These are phyloP conservation scores for Orbilia brochopaga DNA, from an alignment of 2,329 filamentous ascomycete species.

Conservation along the genomic window DNA sequence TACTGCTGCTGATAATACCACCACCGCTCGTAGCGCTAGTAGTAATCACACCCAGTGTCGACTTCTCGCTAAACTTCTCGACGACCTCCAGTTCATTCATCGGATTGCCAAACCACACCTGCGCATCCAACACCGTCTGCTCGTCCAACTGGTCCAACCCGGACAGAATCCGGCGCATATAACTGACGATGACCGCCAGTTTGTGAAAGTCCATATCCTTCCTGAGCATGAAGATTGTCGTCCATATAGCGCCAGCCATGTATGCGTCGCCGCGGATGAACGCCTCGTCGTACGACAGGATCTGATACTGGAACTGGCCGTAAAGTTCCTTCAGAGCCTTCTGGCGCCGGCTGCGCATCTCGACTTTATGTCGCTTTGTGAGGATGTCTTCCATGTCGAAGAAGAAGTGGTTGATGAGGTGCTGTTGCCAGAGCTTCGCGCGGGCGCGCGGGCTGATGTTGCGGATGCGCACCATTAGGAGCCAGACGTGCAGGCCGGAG, in stretches of 20 bases:
- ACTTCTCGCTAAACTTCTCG: constrained; percentile 58
- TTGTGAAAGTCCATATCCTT: constrained; percentile 68
- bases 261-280: constrained; percentile 77
- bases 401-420: constrained; percentile 94
- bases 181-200: constrained; percentile 68
- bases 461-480: constrained; percentile 69
- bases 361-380: constrained; percentile 73
- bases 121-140: constrained; percentile 61
- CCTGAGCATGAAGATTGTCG: constrained; percentile 83
- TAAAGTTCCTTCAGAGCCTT: constrained; percentile 85
- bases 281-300: constrained; percentile 84
- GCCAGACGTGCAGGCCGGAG: constrained; percentile 94
- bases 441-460: constrained; percentile 48
- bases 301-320: constrained; percentile 85
- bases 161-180: constrained; percentile 66
- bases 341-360: constrained; percentile 63
- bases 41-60: constrained; percentile 49
- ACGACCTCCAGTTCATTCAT: constrained; percentile 58
- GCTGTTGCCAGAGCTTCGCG: constrained; percentile 70
- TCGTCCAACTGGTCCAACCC: constrained; percentile 65
- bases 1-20: constrained; percentile 44
- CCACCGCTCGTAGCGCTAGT: no score
- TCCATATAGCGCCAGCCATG: constrained; percentile 83
- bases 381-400: constrained; percentile 84
- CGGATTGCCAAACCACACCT: constrained; percentile 63